Conservation (phyloP, 345 rosid genomes). For the Theobroma cacao region DNA sequence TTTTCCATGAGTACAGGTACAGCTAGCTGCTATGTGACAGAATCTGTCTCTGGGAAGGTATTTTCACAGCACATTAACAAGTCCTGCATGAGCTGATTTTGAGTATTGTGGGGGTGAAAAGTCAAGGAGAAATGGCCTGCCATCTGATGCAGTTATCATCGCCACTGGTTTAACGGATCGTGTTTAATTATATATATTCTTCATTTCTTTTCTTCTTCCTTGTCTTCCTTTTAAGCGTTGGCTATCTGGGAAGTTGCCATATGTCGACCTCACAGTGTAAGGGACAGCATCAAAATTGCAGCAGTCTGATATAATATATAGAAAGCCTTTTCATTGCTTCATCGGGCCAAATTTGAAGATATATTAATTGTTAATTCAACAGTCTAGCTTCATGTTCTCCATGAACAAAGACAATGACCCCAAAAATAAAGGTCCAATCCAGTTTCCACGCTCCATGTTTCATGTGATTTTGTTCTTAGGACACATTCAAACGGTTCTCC, state of each 20-base stretch:
- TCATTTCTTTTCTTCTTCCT: not conserved
- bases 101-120: no score
- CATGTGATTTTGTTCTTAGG: slow-evolving; percentile 8
- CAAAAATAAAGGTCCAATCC: not conserved
- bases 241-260: slow-evolving; percentile 18
- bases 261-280: slow-evolving; percentile 20
- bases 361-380: not conserved
- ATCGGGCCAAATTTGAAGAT: not conserved
- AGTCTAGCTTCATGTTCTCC: not conserved
- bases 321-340: not conserved
- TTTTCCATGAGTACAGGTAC: no score
- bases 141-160: not conserved
- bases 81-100: not conserved
- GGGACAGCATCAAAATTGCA: slow-evolving; percentile 3
- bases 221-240: not conserved
- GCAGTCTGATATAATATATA: not conserved
- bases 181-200: not conserved
- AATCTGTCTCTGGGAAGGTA: no score
- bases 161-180: slow-evolving; percentile 7
- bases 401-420: not conserved
- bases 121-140: slow-evolving; percentile 1
- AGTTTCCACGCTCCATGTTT: not conserved
- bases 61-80: not conserved
- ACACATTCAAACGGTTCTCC: slow-evolving; percentile 31
- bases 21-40: no score